phyloP scores from a whole-genome alignment of 257 asterid genomes.

The Przewalskia tangutica region DNA sequence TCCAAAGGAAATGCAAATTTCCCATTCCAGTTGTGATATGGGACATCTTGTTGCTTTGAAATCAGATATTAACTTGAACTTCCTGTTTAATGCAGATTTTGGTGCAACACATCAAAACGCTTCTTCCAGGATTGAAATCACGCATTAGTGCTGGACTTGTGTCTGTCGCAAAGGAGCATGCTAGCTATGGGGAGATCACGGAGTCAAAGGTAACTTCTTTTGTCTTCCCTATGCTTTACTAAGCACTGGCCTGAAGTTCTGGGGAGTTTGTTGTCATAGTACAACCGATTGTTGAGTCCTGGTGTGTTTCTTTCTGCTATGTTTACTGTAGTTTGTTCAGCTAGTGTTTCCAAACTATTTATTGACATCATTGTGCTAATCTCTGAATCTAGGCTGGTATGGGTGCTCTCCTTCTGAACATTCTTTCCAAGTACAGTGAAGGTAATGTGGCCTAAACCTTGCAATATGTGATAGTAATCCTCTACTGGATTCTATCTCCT shows the following conservation, averaged over 20 bases:
- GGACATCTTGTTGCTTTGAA: not conserved
- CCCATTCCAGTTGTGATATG: not conserved
- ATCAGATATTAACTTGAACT: not conserved
- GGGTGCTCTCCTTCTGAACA: conserved; percentile 76
- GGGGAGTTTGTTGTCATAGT: not conserved
- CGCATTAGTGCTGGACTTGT: conserved; percentile 65
- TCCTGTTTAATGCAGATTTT: conserved; percentile 39
- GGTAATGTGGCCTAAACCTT: conserved; percentile 31
- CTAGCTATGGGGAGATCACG: conserved; percentile 87
- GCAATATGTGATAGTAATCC: not conserved
- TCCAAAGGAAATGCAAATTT: not conserved
- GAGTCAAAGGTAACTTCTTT: conserved; percentile 67
- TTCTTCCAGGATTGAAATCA: conserved; percentile 87
- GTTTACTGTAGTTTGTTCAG: not conserved
- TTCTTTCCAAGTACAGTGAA: conserved; percentile 84
- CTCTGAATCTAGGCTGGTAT: conserved; percentile 61
- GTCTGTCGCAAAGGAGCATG: conserved; percentile 88
- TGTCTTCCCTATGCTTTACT: not conserved
- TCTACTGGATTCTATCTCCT: not conserved
- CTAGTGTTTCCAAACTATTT: not conserved
- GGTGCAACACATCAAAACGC: conserved; percentile 74
- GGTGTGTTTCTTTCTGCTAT: not conserved
- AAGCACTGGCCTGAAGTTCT: not conserved
- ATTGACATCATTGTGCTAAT: conserved; percentile 9
- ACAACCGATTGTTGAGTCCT: not conserved